Conservation (phyloP, 495 filamentous ascomycete species). For the Penicillium simplicissimum region DNA sequence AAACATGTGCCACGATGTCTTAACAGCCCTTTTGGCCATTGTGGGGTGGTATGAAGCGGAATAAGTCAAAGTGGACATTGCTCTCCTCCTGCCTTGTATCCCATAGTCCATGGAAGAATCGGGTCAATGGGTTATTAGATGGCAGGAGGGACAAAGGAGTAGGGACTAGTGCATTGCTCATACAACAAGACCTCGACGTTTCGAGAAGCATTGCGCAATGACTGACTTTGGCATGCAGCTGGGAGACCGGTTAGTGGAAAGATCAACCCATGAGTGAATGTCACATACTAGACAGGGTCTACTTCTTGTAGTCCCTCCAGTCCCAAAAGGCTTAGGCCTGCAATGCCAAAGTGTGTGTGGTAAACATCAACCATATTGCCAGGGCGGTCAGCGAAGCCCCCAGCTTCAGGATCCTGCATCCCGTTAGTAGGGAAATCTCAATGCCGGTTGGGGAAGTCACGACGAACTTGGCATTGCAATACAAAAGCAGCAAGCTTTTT, state of each 20-base stretch:
- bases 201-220: conserved; percentile 54
- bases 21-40: conserved; percentile 43
- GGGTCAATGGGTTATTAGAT: conserved; percentile 70
- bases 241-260: conserved; percentile 8
- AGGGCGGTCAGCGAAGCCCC: conserved; percentile 87
- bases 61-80: conserved; percentile 48
- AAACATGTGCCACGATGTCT: conserved; percentile 45
- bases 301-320: conserved; percentile 76
- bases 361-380: conserved; percentile 97
- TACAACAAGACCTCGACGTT: conserved; percentile 10
- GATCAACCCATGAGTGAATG: neutral
- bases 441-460: neutral
- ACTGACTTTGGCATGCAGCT: conserved; percentile 77
- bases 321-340: conserved; percentile 80
- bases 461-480: conserved; percentile 68
- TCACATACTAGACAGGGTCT: conserved; percentile 81
- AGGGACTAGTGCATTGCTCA: neutral
- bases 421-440: conserved; percentile 17
- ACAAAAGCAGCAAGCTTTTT: conserved; percentile 78
- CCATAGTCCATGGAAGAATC: conserved; percentile 50
- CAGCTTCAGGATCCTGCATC: conserved; percentile 70
- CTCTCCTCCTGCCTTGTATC: conserved; percentile 78
- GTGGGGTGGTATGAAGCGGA: conserved; percentile 50
- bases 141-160: conserved; percentile 54
- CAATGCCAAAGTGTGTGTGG: conserved; percentile 86